These are phyloP conservation scores for Aegilops speltoides DNA, from an alignment of 176 grass and related monocot species.

Conservation along the genomic window DNA sequence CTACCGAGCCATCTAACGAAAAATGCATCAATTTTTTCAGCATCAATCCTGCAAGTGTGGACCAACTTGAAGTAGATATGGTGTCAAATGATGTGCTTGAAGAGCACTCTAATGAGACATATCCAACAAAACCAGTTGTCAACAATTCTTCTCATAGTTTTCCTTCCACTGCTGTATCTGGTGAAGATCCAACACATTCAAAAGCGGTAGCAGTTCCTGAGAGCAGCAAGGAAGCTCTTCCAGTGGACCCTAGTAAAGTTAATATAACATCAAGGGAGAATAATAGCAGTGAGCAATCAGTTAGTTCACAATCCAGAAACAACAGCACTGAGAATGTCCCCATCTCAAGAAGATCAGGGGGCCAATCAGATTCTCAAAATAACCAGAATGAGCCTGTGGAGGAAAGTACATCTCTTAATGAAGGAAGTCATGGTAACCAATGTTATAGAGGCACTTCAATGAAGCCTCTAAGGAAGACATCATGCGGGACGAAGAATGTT, in stretches of 20 bases:
- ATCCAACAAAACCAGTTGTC: conserved; percentile 33
- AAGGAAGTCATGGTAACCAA: conserved; percentile 50
- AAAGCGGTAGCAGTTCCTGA: conserved; percentile 22
- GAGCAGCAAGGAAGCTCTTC: conserved; percentile 29
- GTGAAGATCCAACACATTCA: conserved; percentile 39
- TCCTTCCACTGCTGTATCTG: conserved; percentile 31
- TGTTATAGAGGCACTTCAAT: conserved; percentile 15
- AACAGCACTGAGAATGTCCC: conserved; percentile 48
- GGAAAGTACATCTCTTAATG: conserved; percentile 37
- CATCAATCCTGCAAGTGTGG: conserved; percentile 26
- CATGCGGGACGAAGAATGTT: conserved; percentile 28
- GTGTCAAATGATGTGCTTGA: background rate
- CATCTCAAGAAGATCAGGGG: conserved; percentile 35
- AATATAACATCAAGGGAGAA: conserved; percentile 36
- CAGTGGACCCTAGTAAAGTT: conserved; percentile 23
- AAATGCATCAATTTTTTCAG: conserved; percentile 27
- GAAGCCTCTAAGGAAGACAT: conserved; percentile 35
- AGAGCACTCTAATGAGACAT: conserved; percentile 39
- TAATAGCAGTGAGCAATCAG: conserved; percentile 32
- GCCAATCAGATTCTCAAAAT: conserved; percentile 27
- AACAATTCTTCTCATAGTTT: conserved; percentile 36
- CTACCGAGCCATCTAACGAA: conserved; percentile 31
- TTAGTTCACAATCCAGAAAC: conserved; percentile 60
- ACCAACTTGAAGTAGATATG: conserved; percentile 28
- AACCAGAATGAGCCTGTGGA: conserved; percentile 39